Percentiles rank a stretch among this genome's conserved stretches.
Conservation (phyloP, 2,329 filamentous ascomycete genomes). For the Xylariomycetidae sp. region DNA sequence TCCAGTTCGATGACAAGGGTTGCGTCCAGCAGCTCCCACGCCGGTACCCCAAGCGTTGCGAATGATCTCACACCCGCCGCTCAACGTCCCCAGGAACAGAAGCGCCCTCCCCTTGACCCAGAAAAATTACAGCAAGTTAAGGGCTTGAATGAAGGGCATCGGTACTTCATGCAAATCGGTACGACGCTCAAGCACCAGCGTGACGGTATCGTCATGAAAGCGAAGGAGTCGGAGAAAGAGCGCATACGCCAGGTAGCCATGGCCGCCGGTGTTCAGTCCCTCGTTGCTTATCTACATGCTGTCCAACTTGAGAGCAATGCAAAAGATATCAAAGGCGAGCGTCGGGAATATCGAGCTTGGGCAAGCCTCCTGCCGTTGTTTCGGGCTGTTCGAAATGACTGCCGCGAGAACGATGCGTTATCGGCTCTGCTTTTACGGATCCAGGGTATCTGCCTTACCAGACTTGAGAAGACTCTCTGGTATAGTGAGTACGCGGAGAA, state of each 20-base stretch:
- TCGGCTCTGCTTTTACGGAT: constrained; percentile 23
- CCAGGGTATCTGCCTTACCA: constrained; percentile 22
- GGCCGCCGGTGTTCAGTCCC: constrained; percentile 24
- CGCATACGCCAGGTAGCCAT: constrained; percentile 22
- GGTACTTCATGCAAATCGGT: constrained; percentile 35
- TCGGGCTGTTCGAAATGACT: constrained; percentile 19
- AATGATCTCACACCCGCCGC: constrained; percentile 36
- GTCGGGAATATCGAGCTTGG: constrained; percentile 30
- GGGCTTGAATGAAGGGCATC: constrained; percentile 30
- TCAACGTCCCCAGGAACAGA: constrained; percentile 24
- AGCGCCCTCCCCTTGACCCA: constrained; percentile 27
- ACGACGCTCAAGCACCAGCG: constrained; percentile 49
- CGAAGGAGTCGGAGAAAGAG: constrained; percentile 11
- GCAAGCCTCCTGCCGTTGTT: constrained; percentile 21
- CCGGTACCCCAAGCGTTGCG: constrained; percentile 43
- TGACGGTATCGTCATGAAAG: constrained; percentile 39
- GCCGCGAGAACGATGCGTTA: constrained; percentile 13
- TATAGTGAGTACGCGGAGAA: constrained; percentile 15
- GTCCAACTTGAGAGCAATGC: constrained; percentile 44
- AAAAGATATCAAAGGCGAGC: constrained; percentile 37
- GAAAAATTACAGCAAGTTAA: constrained; percentile 23
- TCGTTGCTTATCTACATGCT: constrained; percentile 41
- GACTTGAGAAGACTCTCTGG: constrained; percentile 19
- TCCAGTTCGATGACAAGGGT: constrained; percentile 46
- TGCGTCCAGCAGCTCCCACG: constrained; percentile 47